phyloP scores from a whole-genome alignment of 75 land plant genomes.

The Picea glauca region DNA sequence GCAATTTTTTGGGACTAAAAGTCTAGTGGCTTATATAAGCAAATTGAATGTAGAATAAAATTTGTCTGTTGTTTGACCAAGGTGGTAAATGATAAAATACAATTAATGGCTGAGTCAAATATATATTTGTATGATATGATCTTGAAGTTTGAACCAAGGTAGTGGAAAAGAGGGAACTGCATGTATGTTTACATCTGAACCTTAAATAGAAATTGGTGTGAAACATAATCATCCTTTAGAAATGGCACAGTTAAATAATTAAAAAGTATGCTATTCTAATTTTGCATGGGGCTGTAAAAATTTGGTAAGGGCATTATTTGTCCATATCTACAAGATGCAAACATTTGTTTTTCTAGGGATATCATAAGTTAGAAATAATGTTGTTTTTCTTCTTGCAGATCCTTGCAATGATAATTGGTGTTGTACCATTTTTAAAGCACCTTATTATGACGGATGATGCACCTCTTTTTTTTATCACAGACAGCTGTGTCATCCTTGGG shows the following conservation, averaged over 20 bases:
- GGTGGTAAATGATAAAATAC: background rate
- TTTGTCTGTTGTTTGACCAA: background rate
- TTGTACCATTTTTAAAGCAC: constrained; percentile 52
- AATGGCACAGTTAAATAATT: background rate
- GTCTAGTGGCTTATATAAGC: background rate
- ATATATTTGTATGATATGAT: background rate
- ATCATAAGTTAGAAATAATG: background rate
- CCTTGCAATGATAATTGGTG: constrained; percentile 61
- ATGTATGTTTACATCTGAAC: background rate
- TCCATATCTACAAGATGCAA: background rate
- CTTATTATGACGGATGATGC: constrained; percentile 63
- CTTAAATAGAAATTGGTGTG: background rate
- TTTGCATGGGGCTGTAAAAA: no score
- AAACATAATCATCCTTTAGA: background rate
- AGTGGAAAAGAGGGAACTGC: background rate
- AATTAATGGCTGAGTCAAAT: background rate
- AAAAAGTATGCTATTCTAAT: no score
- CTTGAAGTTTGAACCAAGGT: background rate
- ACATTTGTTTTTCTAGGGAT: background rate
- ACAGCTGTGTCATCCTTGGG: constrained; percentile 78
- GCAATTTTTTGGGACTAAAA: no score
- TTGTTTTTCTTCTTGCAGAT: constrained; percentile 31
- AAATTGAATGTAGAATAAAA: background rate
- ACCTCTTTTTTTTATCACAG: constrained; percentile 75
- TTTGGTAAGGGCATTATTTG: background rate